phyloP scores from a whole-genome alignment of 495 filamentous ascomycete species.

The Sporormia fimetaria region DNA sequence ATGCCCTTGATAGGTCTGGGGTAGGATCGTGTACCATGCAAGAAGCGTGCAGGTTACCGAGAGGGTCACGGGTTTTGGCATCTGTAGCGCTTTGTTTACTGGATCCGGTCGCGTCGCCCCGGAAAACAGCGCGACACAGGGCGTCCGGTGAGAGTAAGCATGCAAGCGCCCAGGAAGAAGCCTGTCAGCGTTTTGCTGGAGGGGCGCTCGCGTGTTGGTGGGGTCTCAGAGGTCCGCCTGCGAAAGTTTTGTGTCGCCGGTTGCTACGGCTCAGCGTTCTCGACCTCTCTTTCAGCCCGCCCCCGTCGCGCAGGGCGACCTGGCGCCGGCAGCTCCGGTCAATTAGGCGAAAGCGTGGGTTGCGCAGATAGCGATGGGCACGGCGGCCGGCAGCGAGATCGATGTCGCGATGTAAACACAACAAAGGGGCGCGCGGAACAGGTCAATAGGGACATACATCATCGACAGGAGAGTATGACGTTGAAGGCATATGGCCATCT shows the following conservation, averaged over 20 bases:
- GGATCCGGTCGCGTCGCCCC: conserved; percentile 22
- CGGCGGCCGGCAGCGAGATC: too few species aligned
- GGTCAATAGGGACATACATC: too few species aligned
- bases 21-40: conserved; percentile 2
- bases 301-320: conserved; percentile 14
- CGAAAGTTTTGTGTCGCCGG: conserved; percentile 17
- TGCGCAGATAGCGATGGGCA: conserved; percentile 3
- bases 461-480: too few species aligned
- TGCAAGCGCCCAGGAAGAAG: conserved; percentile 24
- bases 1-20: conserved; percentile 2
- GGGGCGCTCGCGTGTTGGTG: conserved; percentile 19
- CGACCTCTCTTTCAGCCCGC: conserved; percentile 19
- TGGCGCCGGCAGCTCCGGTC: conserved; percentile 9
- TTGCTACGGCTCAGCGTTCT: conserved; percentile 11
- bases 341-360: conserved; percentile 16
- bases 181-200: conserved; percentile 20
- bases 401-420: too few species aligned
- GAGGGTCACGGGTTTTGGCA: conserved; percentile 22
- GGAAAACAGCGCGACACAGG: conserved; percentile 14
- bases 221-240: conserved; percentile 11
- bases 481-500: background rate
- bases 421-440: too few species aligned
- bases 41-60: conserved; percentile 1
- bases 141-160: conserved; percentile 1
- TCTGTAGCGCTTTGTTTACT: conserved; percentile 23